These are phyloP conservation scores for Capsella bursapastoris DNA, from an alignment of 345 rosid species.

Conservation along the genomic window DNA sequence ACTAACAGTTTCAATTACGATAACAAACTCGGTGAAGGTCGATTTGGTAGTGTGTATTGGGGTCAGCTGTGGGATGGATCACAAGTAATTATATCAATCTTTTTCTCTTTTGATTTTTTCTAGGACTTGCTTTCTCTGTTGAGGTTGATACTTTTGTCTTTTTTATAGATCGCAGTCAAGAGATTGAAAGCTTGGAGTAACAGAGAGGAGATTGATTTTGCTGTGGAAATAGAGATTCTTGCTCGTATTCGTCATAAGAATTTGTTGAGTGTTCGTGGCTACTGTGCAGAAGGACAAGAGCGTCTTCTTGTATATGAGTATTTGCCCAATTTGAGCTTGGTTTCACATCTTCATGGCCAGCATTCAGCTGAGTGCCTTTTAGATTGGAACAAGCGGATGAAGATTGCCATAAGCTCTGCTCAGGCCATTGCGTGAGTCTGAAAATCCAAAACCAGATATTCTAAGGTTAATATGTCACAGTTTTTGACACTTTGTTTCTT, in stretches of 20 bases:
- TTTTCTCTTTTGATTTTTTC: slow-evolving; percentile 2
- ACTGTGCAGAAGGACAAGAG: slow-evolving; percentile 98
- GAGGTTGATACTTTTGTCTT: not conserved
- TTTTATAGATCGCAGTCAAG: slow-evolving; percentile 88
- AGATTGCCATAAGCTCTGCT: slow-evolving; percentile 82
- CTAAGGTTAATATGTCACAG: not conserved
- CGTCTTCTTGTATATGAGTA: slow-evolving; percentile 92
- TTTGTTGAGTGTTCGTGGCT: slow-evolving; percentile 86
- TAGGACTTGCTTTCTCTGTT: not conserved
- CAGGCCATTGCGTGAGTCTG: slow-evolving; percentile 83
- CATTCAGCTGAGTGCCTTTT: slow-evolving; percentile 86
- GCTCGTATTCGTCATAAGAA: slow-evolving; percentile 94
- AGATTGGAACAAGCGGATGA: slow-evolving; percentile 79
- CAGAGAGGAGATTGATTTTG: slow-evolving; percentile 89
- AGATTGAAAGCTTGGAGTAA: slow-evolving; percentile 96
- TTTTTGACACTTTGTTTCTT: slow-evolving; percentile 10
- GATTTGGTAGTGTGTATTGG: slow-evolving; percentile 98
- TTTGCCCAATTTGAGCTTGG: slow-evolving; percentile 91
- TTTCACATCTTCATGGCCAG: slow-evolving; percentile 97
- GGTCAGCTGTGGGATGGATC: slow-evolving; percentile 99
- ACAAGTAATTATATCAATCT: slow-evolving; percentile 59
- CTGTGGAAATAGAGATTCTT: slow-evolving; percentile 89
- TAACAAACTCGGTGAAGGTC: slow-evolving; percentile 99
- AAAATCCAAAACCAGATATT: slow-evolving; percentile 12
- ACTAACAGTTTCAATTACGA: slow-evolving; percentile 97